Conservation (phyloP, 768 basidiomycete species). For the Xerocomus brunneocitrinus region DNA sequence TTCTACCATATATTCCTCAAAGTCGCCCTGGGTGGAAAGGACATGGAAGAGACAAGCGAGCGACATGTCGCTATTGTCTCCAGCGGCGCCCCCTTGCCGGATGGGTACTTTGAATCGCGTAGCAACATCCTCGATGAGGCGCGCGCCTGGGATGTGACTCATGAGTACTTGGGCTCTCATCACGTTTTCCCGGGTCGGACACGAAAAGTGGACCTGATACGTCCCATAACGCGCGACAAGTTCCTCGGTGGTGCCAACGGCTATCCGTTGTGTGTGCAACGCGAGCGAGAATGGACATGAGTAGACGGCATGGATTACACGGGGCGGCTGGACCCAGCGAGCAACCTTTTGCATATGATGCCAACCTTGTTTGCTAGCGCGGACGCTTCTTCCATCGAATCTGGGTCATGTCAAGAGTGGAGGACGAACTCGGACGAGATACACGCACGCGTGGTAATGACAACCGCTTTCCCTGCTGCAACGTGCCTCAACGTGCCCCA, state of each 20-base stretch:
- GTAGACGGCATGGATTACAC: not conserved
- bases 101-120: constrained; percentile 74
- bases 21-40: constrained; percentile 48
- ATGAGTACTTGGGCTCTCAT: constrained; percentile 55
- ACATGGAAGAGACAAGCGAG: constrained; percentile 57
- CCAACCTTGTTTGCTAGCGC: constrained; percentile 73
- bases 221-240: constrained; percentile 66
- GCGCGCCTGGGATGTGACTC: constrained; percentile 56
- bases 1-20: constrained; percentile 67
- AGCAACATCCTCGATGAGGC: constrained; percentile 68
- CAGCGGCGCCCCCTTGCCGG: not conserved
- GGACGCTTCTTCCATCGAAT: constrained; percentile 83
- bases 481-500: constrained; percentile 69
- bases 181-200: constrained; percentile 58
- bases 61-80: constrained; percentile 30
- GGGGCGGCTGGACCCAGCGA: constrained; percentile 41
- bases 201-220: constrained; percentile 75
- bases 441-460: constrained; percentile 65
- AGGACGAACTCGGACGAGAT: not conserved
- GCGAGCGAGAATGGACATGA: not conserved
- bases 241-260: constrained; percentile 60
- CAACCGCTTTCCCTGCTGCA: constrained; percentile 61
- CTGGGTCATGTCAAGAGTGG: constrained; percentile 28
- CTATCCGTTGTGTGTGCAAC: constrained; percentile 28
- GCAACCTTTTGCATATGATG: constrained; percentile 65